Evolutionary conservation across 495 filamentous ascomycete genomes (phyloP).

Genomic region (Chaetomium tenue): DNA sequence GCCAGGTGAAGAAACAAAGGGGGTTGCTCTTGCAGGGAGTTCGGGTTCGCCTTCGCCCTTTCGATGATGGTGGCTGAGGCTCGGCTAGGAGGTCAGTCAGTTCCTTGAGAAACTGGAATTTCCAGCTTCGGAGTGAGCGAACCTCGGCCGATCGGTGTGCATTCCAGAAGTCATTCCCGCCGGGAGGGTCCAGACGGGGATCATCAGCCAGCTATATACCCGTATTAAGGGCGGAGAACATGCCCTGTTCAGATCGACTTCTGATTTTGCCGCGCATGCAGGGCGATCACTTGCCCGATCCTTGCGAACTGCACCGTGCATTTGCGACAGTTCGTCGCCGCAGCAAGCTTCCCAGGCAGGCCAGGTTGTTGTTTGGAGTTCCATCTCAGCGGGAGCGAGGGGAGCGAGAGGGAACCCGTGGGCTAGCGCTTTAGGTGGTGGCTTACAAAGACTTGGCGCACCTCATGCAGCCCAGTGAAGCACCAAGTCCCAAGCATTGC

Average conservation of each 20-base stretch:
- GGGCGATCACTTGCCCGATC: slow-evolving; percentile 9
- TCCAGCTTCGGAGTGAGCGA: neutral
- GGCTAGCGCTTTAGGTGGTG: slow-evolving; percentile 14
- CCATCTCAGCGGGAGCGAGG: neutral
- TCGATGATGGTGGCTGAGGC: neutral
- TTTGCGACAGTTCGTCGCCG: neutral
- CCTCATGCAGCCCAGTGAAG: slow-evolving; percentile 14
- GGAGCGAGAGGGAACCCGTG: neutral
- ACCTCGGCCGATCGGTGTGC: neutral
- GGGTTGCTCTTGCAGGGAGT: neutral
- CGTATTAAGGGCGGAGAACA: neutral
- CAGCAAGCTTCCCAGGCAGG: too few relatives aligned
- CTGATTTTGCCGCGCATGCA: slow-evolving; percentile 8
- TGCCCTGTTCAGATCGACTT: neutral
- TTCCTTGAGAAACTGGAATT: neutral
- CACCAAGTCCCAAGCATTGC: slow-evolving; percentile 1
- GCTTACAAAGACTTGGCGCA: slow-evolving; percentile 27
- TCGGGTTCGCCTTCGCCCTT: neutral
- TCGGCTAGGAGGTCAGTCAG: neutral
- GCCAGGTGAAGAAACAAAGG: slow-evolving; percentile 3
- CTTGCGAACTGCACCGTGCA: neutral
- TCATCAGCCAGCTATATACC: neutral
- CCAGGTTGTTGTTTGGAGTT: neutral
- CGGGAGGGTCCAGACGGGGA: neutral
- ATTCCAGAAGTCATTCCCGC: neutral